Evolutionary conservation across 1,139 yeast genomes (phyloP).

Genomic region (Taphrina betulina): DNA sequence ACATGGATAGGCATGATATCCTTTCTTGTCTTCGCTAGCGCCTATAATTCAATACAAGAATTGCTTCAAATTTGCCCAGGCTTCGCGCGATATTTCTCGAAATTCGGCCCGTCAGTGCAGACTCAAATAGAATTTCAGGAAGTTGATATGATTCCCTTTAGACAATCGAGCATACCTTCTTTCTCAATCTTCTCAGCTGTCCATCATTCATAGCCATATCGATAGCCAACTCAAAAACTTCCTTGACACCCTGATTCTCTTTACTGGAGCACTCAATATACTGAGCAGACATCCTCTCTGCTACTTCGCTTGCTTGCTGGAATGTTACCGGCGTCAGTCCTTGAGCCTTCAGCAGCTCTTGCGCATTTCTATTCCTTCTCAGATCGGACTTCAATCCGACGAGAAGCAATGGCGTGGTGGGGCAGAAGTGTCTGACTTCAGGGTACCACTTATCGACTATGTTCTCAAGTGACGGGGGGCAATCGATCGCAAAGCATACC

Average conservation of each 20-base stretch:
- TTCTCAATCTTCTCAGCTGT: constrained; percentile 21
- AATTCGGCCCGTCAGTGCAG: too few species aligned
- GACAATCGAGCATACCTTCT: constrained; percentile 18
- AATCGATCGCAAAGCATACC: constrained; percentile 72
- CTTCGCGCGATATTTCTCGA: too few species aligned
- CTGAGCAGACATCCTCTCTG: constrained; percentile 68
- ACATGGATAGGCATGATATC: too few species aligned
- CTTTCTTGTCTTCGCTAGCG: too few species aligned
- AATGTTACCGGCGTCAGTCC: constrained; percentile 53
- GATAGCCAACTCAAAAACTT: constrained; percentile 55
- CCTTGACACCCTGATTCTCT: constrained; percentile 61
- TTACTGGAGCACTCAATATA: constrained; percentile 81
- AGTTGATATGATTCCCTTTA: too few species aligned
- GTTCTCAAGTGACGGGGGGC: constrained; percentile 63
- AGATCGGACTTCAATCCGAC: constrained; percentile 81
- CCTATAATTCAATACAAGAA: too few species aligned
- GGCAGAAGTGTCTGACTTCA: constrained; percentile 79
- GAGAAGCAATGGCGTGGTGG: constrained; percentile 68
- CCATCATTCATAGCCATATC: constrained; percentile 32
- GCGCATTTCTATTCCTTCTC: constrained; percentile 45
- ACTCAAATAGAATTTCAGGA: too few species aligned
- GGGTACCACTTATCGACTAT: constrained; percentile 84
- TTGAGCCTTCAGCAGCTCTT: constrained; percentile 39
- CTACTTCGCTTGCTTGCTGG: constrained; percentile 50
- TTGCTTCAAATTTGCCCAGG: too few species aligned